Conservation (phyloP, 176 grass and related monocot genomes). For the Bromus sterilis region DNA sequence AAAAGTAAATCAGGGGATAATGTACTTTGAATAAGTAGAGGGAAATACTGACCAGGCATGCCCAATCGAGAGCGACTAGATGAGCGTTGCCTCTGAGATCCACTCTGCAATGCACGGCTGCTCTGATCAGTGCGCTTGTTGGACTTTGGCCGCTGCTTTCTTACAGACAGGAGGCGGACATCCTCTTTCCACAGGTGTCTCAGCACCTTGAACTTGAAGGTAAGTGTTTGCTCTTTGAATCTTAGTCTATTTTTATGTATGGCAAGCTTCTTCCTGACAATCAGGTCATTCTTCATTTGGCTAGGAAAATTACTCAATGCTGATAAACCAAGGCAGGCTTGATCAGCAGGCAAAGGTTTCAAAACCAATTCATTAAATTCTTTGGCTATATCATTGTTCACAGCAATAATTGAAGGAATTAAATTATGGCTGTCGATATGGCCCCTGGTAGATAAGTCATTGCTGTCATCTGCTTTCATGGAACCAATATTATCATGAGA, state of each 20-base stretch:
- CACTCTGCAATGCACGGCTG: constrained; percentile 34
- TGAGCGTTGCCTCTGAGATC: constrained; percentile 58
- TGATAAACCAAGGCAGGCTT: constrained; percentile 30
- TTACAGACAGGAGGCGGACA: constrained; percentile 51
- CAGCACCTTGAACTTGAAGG: constrained; percentile 76
- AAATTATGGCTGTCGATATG: constrained; percentile 29
- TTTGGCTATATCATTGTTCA: constrained; percentile 36
- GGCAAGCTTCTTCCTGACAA: constrained; percentile 52
- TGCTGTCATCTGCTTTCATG: not conserved
- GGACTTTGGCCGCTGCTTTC: constrained; percentile 69
- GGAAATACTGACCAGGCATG: constrained; percentile 51
- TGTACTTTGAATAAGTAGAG: not conserved
- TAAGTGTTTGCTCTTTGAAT: constrained; percentile 75
- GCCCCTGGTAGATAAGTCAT: not conserved
- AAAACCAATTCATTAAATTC: constrained; percentile 26
- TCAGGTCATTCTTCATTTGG: constrained; percentile 30
- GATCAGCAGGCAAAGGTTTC: constrained; percentile 28
- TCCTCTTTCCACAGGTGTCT: constrained; percentile 86
- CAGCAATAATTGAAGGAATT: constrained; percentile 30
- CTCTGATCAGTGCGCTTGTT: constrained; percentile 55
- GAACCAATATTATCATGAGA: constrained; percentile 28
- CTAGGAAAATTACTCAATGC: constrained; percentile 23
- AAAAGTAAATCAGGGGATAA: not conserved
- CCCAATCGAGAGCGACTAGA: constrained; percentile 47
- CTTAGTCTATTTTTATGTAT: constrained; percentile 31